Base-by-base conservation (phyloP, 2,329 filamentous ascomycete genomes). In the Massarina eburnea region DNA sequence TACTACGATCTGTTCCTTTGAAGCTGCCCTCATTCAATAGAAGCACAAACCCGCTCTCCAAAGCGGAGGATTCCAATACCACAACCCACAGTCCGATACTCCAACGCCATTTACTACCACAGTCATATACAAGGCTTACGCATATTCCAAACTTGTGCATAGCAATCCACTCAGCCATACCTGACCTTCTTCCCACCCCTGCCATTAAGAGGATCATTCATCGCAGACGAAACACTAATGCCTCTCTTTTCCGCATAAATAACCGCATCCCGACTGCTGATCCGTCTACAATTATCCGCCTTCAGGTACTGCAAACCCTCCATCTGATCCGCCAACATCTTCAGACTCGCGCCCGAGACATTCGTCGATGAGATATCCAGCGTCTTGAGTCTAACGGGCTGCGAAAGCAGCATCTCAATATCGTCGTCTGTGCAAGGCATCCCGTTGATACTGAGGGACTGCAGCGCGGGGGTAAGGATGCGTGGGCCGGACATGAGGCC, bases 301-400 rank as follows among this genome's bases (percentile, higher is more conserved):
- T 57, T 59, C 15, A 75, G 51, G 9, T 47, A 49, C 33, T 54
- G 55, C 4, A 75, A 48, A 8, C 51, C 48, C 0, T 53, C 52
- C 9, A 67, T 32, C 8, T 43, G 46, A 21, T 68, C 61, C 0
- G 67, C 60, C 14, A 73, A 51, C 46, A 62, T 63, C 48, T 71
- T 73, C 24, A 77, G 63, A 2, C 66, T 61, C 1, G 69, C 70
- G 6, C 74, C 74, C 0, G 71, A 73, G 29, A 76, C 65, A 5
- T 54, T 51, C 1, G 70, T 71, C 1, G 54, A 50, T 1, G 65
- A 67, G 0, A 76, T 33, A 43, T 76, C 59, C 14, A 76, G 48
- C 0, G 39, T 49, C 30, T 29, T 50, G 12, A 38, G 35, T 9
- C 50, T 57, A 29, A 48, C 58, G 1, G 48, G 32, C 29, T 52